phyloP scores from a whole-genome alignment of 805 yeast genomes.

The Metschnikowia picachoensis region DNA sequence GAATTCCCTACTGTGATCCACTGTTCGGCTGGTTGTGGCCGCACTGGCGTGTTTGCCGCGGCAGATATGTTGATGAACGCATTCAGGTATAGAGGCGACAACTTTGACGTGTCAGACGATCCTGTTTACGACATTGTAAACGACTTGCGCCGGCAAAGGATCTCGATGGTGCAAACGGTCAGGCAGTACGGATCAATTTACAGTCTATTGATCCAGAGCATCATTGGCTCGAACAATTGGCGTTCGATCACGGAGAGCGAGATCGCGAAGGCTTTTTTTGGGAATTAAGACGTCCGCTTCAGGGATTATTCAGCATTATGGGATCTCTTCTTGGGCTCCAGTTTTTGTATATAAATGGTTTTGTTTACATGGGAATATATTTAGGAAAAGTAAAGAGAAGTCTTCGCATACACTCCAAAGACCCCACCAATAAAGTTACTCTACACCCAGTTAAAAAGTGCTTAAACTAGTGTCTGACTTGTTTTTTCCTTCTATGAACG shows the following conservation, averaged over 20 bases:
- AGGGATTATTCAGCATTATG: no score
- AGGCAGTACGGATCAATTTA: conserved; percentile 52
- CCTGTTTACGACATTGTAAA: conserved; percentile 47
- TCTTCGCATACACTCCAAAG: no score
- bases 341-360: not conserved
- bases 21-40: conserved; percentile 96
- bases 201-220: conserved; percentile 24
- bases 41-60: conserved; percentile 79
- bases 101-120: conserved; percentile 24
- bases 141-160: conserved; percentile 47
- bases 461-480: no score
- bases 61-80: conserved; percentile 55
- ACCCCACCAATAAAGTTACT: no score
- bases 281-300: not conserved
- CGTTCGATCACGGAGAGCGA: conserved; percentile 4
- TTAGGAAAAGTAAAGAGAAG: not conserved
- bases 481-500: no score
- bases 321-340: no score
- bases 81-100: conserved; percentile 5
- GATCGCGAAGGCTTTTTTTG: conserved; percentile 4
- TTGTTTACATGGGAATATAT: not conserved
- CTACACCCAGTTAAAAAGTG: no score
- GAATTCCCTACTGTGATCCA: conserved; percentile 47
- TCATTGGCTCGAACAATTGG: conserved; percentile 2
- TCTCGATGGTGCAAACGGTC: conserved; percentile 57